Evolutionary conservation across 2,329 filamentous ascomycete species (phyloP).

Genomic region (Exophiala aquamarina): DNA sequence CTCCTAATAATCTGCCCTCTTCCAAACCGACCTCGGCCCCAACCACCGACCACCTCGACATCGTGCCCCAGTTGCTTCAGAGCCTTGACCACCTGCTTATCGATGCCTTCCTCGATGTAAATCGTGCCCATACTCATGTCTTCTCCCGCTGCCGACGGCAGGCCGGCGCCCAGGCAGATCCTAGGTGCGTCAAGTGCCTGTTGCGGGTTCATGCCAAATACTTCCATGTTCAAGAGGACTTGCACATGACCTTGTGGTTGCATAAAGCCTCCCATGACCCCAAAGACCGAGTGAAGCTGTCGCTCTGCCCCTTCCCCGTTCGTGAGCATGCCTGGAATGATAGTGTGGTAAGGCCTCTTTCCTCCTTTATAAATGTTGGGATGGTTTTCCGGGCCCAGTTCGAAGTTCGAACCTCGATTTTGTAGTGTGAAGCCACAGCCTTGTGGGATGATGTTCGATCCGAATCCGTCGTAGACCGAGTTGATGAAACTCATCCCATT

Average conservation of each 20-base stretch:
- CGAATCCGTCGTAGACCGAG: conserved; percentile 85
- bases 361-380: conserved; percentile 77
- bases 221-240: conserved; percentile 83
- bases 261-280: conserved; percentile 98
- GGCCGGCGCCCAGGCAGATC: conserved; percentile 79
- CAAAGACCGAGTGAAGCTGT: conserved; percentile 79
- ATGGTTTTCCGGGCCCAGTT: conserved; percentile 62
- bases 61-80: conserved; percentile 71
- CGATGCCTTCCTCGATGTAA: conserved; percentile 80
- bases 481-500: conserved; percentile 98
- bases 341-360: conserved; percentile 95
- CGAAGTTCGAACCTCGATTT: conserved; percentile 86
- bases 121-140: conserved; percentile 44
- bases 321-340: conserved; percentile 90
- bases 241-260: conserved; percentile 96
- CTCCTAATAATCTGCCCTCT: conserved; percentile 82
- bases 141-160: conserved; percentile 49
- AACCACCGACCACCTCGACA: conserved; percentile 67
- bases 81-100: conserved; percentile 64
- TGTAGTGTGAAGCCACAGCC: conserved; percentile 92
- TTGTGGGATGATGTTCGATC: conserved; percentile 78
- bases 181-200: conserved; percentile 86
- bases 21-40: conserved; percentile 70
- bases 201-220: conserved; percentile 80
- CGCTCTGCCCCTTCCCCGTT: conserved; percentile 60